Evolutionary conservation across 179 eudicot genomes (phyloP).

Genomic region (Monotropa hypopitys): DNA sequence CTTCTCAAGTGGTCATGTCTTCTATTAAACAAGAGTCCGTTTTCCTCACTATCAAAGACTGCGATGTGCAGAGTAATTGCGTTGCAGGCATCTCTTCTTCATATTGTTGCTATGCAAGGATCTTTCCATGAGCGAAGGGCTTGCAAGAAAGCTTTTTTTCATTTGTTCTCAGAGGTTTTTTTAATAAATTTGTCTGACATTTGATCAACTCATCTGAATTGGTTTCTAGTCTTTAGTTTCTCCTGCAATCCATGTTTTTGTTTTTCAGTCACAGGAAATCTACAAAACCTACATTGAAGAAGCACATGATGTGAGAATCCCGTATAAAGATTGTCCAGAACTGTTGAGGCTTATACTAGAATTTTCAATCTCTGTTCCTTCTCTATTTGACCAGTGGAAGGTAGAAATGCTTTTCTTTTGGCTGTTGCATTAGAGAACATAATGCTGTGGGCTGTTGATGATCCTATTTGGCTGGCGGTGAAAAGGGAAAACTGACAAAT

Average conservation of each 20-base stretch:
- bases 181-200: neutral
- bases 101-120: conserved; percentile 50
- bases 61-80: conserved; percentile 64
- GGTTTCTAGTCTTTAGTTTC: neutral
- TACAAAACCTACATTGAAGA: conserved; percentile 57
- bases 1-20: conserved; percentile 88
- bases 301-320: conserved; percentile 50
- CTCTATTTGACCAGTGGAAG: conserved; percentile 56
- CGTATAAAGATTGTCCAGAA: conserved; percentile 64
- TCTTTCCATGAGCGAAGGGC: conserved; percentile 67
- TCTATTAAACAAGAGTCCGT: conserved; percentile 58
- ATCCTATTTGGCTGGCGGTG: neutral
- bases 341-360: conserved; percentile 60
- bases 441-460: neutral
- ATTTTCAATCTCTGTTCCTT: conserved; percentile 37
- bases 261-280: conserved; percentile 44
- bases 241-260: conserved; percentile 2
- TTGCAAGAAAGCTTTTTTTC: conserved; percentile 46
- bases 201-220: neutral
- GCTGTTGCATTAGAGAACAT: neutral
- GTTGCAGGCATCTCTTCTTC: conserved; percentile 65
- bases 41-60: conserved; percentile 67
- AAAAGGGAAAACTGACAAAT: neutral
- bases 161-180: conserved; percentile 58
- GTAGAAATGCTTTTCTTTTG: conserved; percentile 22